These are phyloP conservation scores for Podila clonocystis DNA, from an alignment of 192 early-diverging fungal species.

Conservation along the genomic window DNA sequence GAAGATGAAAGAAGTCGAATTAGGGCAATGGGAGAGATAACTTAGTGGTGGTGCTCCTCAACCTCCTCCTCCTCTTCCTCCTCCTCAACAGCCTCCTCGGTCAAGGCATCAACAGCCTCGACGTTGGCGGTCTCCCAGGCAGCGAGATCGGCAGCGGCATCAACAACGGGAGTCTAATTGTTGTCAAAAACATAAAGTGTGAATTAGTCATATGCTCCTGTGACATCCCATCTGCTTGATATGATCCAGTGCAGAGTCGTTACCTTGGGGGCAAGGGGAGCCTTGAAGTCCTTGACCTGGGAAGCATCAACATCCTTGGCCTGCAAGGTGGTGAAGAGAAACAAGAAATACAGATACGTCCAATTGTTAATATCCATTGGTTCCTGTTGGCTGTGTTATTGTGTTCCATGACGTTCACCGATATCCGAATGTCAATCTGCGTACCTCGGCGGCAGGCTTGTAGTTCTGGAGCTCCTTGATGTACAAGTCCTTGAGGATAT, in stretches of 20 bases:
- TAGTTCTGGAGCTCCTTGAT: slow-evolving; percentile 66
- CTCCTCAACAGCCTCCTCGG: slow-evolving; percentile 33
- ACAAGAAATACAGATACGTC: neutral
- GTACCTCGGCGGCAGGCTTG: slow-evolving; percentile 60
- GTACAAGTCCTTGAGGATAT: slow-evolving; percentile 64
- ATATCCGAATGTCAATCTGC: neutral
- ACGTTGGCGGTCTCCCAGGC: slow-evolving; percentile 52
- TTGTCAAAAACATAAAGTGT: neutral
- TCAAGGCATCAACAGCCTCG: slow-evolving; percentile 44
- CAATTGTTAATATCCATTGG: neutral
- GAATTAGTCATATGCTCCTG: neutral
- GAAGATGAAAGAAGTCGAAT: neutral
- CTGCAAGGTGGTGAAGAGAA: slow-evolving; percentile 1
- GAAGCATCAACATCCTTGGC: slow-evolving; percentile 38
- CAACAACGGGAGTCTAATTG: slow-evolving; percentile 22
- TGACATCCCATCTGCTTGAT: neutral
- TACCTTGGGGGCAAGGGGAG: slow-evolving; percentile 43
- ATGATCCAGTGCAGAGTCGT: neutral
- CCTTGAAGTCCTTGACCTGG: slow-evolving; percentile 53
- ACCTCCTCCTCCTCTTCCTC: slow-evolving; percentile 38
- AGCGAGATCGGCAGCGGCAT: slow-evolving; percentile 43
- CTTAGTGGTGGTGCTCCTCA: slow-evolving; percentile 47
- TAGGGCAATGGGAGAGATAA: neutral
- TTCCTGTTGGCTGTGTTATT: neutral
- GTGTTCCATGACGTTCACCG: neutral